Base-by-base conservation (phyloP, 345 rosid genomes). In the Lagerstroemia speciosa region DNA sequence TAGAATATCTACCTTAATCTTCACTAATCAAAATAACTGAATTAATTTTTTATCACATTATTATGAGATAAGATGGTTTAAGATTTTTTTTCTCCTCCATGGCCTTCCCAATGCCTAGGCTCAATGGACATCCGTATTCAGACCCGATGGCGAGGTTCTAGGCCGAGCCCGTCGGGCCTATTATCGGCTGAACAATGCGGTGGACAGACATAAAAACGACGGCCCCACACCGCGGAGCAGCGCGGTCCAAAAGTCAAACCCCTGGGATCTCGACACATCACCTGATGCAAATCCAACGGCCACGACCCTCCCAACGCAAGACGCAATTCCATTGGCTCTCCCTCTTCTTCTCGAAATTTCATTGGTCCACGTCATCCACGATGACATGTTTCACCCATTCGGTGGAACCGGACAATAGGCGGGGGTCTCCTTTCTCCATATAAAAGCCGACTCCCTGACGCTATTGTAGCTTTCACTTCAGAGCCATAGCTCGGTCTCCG, bases 361-460 rank as follows among this genome's bases (percentile, higher is more conserved):
- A 85, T 92, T 84, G 86, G 90, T 83, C 88, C 91, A 86, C 89
- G 87, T 81, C 83, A 80, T 1, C 75, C 0, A 2, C 19, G 9
- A 74, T 87, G 89, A 83, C 87, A 77, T 76, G 83, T 73, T 79
- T 72, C 36, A 19, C 63, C 67, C 64, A 52, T 67, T 45, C 45
- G 48, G 22, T 64, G 46, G 68, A 63, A 48, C 69, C 69, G 69
- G 69, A 29, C 60, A 16, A 67, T 64, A 7, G 32, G 33, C 8
- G 16, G 38, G 38, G 0, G 38, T 9, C 38, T 9, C 38, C 8
- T 36, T 16, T 62, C n/a, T 20, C 24, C 24, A 46, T 45, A 14
- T 26, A 36, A 62, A 16, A 30, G 26, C 24, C 41, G 3, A 16
- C 52, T 34, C 68, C 46, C 2, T 9, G 46, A 41, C 46, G 14